Base-by-base conservation (phyloP, 495 filamentous ascomycete species). In the Penicillium goetzii region DNA sequence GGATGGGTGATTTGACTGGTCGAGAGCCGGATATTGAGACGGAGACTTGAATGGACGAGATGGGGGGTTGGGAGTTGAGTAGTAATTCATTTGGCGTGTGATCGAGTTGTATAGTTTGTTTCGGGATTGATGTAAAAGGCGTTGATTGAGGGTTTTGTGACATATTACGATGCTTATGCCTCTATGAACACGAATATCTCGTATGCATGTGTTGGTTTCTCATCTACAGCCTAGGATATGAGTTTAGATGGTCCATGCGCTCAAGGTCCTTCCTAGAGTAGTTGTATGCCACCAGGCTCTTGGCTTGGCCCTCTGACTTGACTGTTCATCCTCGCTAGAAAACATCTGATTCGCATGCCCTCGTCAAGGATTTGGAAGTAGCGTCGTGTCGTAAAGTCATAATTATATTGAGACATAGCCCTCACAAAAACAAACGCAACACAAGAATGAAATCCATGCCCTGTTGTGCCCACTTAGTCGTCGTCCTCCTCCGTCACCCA, bases 11-110 rank as follows among this genome's bases (percentile, higher is more conserved):
- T 60, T 63, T 85, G 66, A 74, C 77, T 34, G 83, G 83, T 10
- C 62, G 79, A 51, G 81, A 85, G 65, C 83, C 83, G 26, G 78
- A 81, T 63, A 72, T 85, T 58, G 83, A 85, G 74, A 85, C 82
- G 3, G 82, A 85, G 71, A 83, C 76, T 52, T 80, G 71, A 58
- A 40, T 3, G 6, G 43, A 47, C 10, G 4, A 14, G 8, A 12
- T 11, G 9, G 21, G 9, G 9, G 4, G 4, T 2, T 23, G 43
- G 3, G 63, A 64, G 53, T 59, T 36, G 10, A 50, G 6, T 25
- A 11, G 21, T 25, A 11, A 10, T 11, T 4, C 43, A 4, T 21
- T 25, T 47, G 19, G 8, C 3, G 3, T 8, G 5, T 47, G 19
- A 14, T 12, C 25, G 41, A 17, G 19, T 23, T 23, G 43, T 47